These are phyloP conservation scores for Ambrosia hybrid DNA, from an alignment of 140 eudicot species.

Conservation along the genomic window DNA sequence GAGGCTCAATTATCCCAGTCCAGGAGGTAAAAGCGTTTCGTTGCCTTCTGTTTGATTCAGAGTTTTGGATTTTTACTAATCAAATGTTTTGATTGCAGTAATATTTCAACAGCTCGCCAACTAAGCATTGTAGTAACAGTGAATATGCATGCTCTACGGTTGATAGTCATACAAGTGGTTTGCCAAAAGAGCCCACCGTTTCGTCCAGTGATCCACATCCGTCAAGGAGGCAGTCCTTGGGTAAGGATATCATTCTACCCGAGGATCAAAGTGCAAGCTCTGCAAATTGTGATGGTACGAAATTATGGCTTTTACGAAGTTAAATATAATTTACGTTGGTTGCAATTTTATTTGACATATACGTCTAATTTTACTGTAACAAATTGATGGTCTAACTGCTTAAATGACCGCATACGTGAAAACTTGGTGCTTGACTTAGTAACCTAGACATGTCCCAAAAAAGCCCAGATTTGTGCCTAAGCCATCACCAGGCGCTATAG, in stretches of 20 bases:
- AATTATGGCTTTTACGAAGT: no score
- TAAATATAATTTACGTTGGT: no score
- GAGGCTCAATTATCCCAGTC: slow-evolving; percentile 60
- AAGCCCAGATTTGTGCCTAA: no score
- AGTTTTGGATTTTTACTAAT: not conserved
- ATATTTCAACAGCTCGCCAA: slow-evolving; percentile 35
- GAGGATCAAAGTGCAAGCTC: slow-evolving; percentile 35
- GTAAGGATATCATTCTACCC: slow-evolving; percentile 27
- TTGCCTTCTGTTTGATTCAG: not conserved
- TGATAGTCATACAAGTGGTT: slow-evolving; percentile 20
- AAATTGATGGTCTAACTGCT: no score
- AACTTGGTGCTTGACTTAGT: not conserved
- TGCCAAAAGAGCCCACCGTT: slow-evolving; percentile 30
- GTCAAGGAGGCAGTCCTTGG: slow-evolving; percentile 29
- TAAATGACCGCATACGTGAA: not conserved
- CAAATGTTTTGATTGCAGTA: slow-evolving; percentile 27
- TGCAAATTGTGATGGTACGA: slow-evolving; percentile 30
- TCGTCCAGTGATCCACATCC: slow-evolving; percentile 33
- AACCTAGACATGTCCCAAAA: no score
- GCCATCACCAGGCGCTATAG: no score
- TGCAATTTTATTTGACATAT: no score
- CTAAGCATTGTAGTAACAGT: slow-evolving; percentile 27
- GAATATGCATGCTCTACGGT: slow-evolving; percentile 26
- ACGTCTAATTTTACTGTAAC: no score
- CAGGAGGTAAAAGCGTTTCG: slow-evolving; percentile 52